A percentile compares a stretch with the other conserved stretches of the same genome.
Evolutionary conservation across 2,329 filamentous ascomycete species (phyloP).

Genomic region (Neonectria hederae): DNA sequence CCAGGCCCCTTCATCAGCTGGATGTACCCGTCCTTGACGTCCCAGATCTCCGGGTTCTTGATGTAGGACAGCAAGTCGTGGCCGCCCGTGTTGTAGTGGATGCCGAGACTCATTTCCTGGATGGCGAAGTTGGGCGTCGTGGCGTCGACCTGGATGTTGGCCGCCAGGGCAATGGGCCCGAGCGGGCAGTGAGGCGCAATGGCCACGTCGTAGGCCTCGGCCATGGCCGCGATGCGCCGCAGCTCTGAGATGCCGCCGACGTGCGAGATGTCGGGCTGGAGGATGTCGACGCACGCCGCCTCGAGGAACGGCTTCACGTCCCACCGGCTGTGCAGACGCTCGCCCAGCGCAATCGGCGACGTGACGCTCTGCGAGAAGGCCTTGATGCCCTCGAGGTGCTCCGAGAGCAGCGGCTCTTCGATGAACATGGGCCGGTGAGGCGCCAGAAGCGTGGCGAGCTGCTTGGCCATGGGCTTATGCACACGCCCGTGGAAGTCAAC

Average conservation of each 20-base stretch:
- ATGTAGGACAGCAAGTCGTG: conserved; percentile 74
- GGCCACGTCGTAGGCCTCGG: conserved; percentile 77
- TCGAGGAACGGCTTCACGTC: conserved; percentile 78
- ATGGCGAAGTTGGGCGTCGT: conserved; percentile 73
- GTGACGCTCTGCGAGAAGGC: conserved; percentile 45
- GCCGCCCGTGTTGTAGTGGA: conserved; percentile 78
- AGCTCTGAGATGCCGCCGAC: conserved; percentile 78
- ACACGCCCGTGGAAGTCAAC: conserved; percentile 82
- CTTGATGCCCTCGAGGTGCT: conserved; percentile 72
- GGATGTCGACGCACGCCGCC: conserved; percentile 72
- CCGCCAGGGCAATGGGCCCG: conserved; percentile 77
- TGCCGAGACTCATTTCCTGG: conserved; percentile 81
- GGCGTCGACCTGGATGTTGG: conserved; percentile 73
- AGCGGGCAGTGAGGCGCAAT: conserved; percentile 79
- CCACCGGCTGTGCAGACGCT: conserved; percentile 77
- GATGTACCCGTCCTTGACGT: conserved; percentile 73
- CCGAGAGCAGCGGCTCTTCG: conserved; percentile 76
- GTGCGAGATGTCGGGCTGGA: conserved; percentile 79
- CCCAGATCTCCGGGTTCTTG: conserved; percentile 71
- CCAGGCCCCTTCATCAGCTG: conserved; percentile 67
- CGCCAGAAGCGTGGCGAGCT: conserved; percentile 73
- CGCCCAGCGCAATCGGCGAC: conserved; percentile 76
- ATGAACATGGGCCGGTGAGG: conserved; percentile 78
- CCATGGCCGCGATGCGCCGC: conserved; percentile 74
- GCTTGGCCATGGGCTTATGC: conserved; percentile 84